A percentile compares a stretch with the other conserved stretches of the same genome.
These are phyloP conservation scores for Debaryomyces sp. DNA, from an alignment of 1,139 yeast genomes.

Conservation along the genomic window DNA sequence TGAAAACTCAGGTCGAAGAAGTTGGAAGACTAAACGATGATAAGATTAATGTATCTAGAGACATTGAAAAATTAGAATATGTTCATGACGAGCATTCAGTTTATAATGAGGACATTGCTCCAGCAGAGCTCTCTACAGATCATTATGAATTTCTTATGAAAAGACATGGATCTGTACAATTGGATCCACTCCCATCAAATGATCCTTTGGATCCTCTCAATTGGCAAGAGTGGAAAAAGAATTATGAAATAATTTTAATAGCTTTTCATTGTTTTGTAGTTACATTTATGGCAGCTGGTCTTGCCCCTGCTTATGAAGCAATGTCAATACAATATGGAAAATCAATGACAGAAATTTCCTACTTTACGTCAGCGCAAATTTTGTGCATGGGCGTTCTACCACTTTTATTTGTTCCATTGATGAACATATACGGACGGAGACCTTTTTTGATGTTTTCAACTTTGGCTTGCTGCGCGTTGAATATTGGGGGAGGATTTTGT, in stretches of 20 bases:
- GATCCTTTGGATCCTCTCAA: conserved; percentile 20
- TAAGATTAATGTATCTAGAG: not conserved
- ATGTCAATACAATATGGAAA: conserved; percentile 16
- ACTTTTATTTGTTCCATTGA: conserved; percentile 19
- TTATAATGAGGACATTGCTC: conserved; percentile 8
- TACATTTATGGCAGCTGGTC: conserved; percentile 21
- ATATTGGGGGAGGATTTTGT: conserved; percentile 20
- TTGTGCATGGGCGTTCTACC: conserved; percentile 18
- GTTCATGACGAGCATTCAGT: conserved; percentile 5
- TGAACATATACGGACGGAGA: conserved; percentile 19
- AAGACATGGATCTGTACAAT: conserved; percentile 19
- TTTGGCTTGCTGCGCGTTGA: conserved; percentile 14
- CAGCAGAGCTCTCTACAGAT: conserved; percentile 11
- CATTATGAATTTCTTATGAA: conserved; percentile 16
- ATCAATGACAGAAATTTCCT: conserved; percentile 16
- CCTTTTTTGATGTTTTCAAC: conserved; percentile 13
- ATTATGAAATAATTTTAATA: conserved; percentile 12
- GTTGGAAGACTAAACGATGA: not conserved
- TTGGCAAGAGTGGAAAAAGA: conserved; percentile 16
- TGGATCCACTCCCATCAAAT: conserved; percentile 20
- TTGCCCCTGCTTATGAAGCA: conserved; percentile 18
- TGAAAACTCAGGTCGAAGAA: not conserved
- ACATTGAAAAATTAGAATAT: conserved; percentile 11
- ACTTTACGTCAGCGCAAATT: conserved; percentile 19
- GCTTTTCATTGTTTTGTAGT: conserved; percentile 18